phyloP scores from a whole-genome alignment of 2,329 filamentous ascomycete genomes.

The Arachnomyces sp. region DNA sequence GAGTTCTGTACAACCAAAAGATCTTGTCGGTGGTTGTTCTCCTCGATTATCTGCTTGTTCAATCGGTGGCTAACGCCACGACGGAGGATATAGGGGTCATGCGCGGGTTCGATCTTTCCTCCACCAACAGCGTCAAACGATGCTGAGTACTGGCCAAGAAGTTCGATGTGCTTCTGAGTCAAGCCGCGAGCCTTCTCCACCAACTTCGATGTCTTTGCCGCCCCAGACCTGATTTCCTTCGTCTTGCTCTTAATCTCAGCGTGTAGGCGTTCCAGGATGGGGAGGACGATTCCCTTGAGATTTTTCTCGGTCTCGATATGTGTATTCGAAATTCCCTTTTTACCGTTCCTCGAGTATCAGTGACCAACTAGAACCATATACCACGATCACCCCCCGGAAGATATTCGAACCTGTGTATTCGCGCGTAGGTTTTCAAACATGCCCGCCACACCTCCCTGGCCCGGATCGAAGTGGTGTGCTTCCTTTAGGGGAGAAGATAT shows the following conservation, averaged over 20 bases:
- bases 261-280: slow-evolving; percentile 82
- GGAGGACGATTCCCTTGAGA: slow-evolving; percentile 76
- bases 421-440: slow-evolving; percentile 90
- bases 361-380: background rate
- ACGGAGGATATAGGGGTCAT: slow-evolving; percentile 84
- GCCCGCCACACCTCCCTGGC: slow-evolving; percentile 74
- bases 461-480: slow-evolving; percentile 87
- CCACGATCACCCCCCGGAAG: background rate
- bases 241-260: slow-evolving; percentile 94
- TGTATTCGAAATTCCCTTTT: slow-evolving; percentile 71
- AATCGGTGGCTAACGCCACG: slow-evolving; percentile 75
- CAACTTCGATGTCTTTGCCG: slow-evolving; percentile 75
- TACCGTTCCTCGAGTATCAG: background rate
- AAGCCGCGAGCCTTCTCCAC: slow-evolving; percentile 78
- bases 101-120: slow-evolving; percentile 58
- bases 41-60: slow-evolving; percentile 82
- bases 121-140: slow-evolving; percentile 62
- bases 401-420: slow-evolving; percentile 61
- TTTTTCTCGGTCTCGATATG: slow-evolving; percentile 88
- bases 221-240: slow-evolving; percentile 78
- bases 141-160: slow-evolving; percentile 78
- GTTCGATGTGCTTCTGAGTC: slow-evolving; percentile 94
- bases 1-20: slow-evolving; percentile 84
- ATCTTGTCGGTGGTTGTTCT: slow-evolving; percentile 94
- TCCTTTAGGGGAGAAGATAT: slow-evolving; percentile 80